phyloP scores from a whole-genome alignment of 73 alveolate genomes.

The Tetrahymena elliotti region DNA sequence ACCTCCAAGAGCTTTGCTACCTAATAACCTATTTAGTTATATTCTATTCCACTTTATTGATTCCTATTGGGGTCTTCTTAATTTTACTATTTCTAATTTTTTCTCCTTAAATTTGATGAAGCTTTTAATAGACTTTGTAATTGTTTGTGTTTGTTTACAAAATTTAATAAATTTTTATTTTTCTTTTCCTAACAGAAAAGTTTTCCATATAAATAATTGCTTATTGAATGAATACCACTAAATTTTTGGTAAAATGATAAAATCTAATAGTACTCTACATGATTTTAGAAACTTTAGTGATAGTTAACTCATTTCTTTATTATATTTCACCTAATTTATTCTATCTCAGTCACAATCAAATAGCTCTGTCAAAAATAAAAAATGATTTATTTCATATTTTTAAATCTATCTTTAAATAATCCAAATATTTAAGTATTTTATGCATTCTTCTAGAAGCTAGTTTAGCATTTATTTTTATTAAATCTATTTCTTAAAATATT shows the following conservation, averaged over 20 bases:
- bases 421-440: no score
- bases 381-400: no score
- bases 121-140: background rate
- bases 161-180: background rate
- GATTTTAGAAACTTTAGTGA: background rate
- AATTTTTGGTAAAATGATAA: background rate
- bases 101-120: background rate
- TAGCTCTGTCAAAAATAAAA: no score
- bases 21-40: background rate
- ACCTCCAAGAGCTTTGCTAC: background rate
- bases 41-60: background rate
- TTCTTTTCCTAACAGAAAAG: background rate
- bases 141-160: background rate
- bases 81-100: no score
- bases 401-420: no score
- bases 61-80: background rate
- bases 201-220: background rate
- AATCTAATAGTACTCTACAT: background rate
- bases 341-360: no score
- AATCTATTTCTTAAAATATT: no score
- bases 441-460: no score
- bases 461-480: no score
- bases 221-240: background rate
- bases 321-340: no score
- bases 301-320: background rate